A percentile compares a stretch with the other conserved stretches of the same genome.
Conservation (phyloP, 805 yeast genomes). For the Yarrowia sp. region DNA sequence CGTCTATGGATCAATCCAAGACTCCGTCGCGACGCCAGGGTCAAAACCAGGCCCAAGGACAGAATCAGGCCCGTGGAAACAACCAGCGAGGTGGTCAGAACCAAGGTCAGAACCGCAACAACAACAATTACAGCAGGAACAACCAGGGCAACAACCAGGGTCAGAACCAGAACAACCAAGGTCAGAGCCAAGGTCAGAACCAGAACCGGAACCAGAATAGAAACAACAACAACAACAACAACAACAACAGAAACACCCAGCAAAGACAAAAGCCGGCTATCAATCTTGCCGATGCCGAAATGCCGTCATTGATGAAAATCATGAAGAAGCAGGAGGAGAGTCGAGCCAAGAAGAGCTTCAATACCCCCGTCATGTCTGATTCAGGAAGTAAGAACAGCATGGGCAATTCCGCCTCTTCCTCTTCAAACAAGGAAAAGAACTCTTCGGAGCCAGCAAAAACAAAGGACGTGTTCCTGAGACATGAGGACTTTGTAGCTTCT, state of each 20-base stretch:
- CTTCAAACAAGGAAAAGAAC: no score
- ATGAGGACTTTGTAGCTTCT: background rate
- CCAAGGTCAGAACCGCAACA: background rate
- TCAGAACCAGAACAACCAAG: background rate
- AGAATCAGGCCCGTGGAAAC: background rate
- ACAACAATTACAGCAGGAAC: background rate
- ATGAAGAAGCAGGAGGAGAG: constrained; percentile 6
- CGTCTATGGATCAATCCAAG: background rate
- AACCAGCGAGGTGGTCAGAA: background rate
- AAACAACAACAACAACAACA: background rate
- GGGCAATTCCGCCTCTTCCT: no score
- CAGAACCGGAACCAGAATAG: background rate
- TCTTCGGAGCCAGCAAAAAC: no score
- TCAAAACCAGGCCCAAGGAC: background rate
- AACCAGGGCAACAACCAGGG: background rate
- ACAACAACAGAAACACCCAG: background rate
- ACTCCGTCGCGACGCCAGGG: background rate
- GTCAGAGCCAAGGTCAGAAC: background rate
- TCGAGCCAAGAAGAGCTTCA: background rate
- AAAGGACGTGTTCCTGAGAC: background rate
- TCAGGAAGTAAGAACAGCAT: background rate
- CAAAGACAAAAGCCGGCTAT: background rate
- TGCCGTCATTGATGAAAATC: background rate
- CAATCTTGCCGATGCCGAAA: background rate
- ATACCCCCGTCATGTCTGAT: background rate